Evolutionary conservation across 1,284 basidiomycete species (phyloP).

Genomic region (Cerioporus squamosus): DNA sequence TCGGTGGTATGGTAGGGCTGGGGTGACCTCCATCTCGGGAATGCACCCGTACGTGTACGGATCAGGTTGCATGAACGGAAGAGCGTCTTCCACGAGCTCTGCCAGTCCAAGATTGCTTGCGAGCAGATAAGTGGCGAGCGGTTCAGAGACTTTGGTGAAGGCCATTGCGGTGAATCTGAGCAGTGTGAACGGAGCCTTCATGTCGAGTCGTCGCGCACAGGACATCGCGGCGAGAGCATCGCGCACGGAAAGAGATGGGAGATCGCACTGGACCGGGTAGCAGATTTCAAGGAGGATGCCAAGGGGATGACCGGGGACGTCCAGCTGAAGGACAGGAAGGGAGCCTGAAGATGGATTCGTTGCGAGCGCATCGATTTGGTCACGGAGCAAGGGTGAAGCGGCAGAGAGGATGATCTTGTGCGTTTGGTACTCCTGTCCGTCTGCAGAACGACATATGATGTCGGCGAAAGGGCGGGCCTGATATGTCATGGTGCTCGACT

Average conservation of each 20-base stretch:
- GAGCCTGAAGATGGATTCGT: neutral
- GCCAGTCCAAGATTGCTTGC: neutral
- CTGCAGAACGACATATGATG: conserved; percentile 9
- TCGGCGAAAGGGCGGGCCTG: conserved; percentile 7
- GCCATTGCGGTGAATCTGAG: neutral
- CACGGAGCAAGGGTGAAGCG: conserved; percentile 3
- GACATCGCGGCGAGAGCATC: neutral
- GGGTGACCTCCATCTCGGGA: conserved; percentile 5
- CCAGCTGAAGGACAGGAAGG: neutral
- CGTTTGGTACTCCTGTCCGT: neutral
- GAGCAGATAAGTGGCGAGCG: conserved; percentile 4
- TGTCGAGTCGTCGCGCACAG: neutral
- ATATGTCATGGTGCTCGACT: neutral
- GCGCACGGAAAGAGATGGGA: neutral
- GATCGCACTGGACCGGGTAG: neutral
- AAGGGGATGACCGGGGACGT: neutral
- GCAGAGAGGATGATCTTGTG: conserved; percentile 12
- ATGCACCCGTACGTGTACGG: conserved; percentile 3
- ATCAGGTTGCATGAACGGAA: neutral
- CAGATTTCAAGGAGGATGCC: conserved; percentile 5
- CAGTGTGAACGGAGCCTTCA: neutral
- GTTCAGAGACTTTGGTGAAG: neutral
- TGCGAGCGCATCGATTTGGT: neutral
- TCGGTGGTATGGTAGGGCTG: conserved; percentile 3
- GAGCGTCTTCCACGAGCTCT: conserved; percentile 4